phyloP scores from a whole-genome alignment of 345 rosid genomes.

The Clausena lansium region DNA sequence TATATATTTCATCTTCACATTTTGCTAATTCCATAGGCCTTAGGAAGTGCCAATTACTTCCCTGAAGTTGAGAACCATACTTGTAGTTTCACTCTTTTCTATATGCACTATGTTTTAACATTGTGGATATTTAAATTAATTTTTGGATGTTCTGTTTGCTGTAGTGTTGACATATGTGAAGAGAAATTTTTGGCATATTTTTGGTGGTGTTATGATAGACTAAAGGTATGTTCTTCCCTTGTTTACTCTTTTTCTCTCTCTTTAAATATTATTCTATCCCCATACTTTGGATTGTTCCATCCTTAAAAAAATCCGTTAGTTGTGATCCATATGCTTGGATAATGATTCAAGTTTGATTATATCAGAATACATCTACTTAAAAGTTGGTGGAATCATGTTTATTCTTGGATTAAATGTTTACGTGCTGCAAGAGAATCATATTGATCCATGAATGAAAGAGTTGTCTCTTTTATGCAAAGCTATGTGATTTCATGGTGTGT shows the following conservation, averaged over 20 bases:
- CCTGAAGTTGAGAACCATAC: not conserved
- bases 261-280: not conserved
- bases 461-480: not conserved
- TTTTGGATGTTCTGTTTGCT: conserved; percentile 22
- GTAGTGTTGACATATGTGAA: conserved; percentile 76
- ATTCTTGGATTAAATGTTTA: not conserved
- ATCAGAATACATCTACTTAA: not conserved
- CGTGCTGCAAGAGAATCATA: not conserved
- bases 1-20: not conserved
- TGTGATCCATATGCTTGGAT: not conserved
- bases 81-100: conserved; percentile 73
- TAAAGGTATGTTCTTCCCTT: conserved; percentile 55
- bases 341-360: not conserved
- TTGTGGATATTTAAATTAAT: not conserved
- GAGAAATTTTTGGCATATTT: conserved; percentile 88
- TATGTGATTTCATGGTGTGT: not conserved
- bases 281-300: not conserved
- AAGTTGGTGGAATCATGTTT: not conserved
- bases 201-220: conserved; percentile 89
- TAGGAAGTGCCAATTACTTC: not conserved
- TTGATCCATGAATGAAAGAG: not conserved
- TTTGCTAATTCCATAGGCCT: not conserved
- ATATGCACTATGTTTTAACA: conserved; percentile 34
- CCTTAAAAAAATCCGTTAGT: not conserved
- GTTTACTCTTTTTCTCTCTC: not conserved